A percentile compares a stretch with the other conserved stretches of the same genome.
Evolutionary conservation across 176 grass and related monocot species (phyloP).

Genomic region (Hordeum marinum): DNA sequence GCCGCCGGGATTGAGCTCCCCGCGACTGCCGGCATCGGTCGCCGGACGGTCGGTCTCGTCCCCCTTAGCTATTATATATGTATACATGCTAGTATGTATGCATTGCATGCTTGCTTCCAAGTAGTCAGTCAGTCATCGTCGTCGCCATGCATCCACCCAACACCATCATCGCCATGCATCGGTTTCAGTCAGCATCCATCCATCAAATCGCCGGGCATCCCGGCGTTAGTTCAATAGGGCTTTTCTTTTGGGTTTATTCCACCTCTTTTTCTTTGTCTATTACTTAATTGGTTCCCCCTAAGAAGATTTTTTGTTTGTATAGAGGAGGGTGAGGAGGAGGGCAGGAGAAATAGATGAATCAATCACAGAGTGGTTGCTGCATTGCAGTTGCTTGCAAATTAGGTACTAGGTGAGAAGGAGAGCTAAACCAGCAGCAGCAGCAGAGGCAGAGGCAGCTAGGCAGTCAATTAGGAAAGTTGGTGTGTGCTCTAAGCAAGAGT

Average conservation of each 20-base stretch:
- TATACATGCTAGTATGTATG: slow-evolving; percentile 74
- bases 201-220: slow-evolving; percentile 22
- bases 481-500: slow-evolving; percentile 30
- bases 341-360: slow-evolving; percentile 67
- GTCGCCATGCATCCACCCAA: slow-evolving; percentile 15
- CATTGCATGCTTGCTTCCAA: slow-evolving; percentile 57
- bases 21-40: not conserved
- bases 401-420: slow-evolving; percentile 55
- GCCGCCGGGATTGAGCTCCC: slow-evolving; percentile 56
- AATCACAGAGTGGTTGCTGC: slow-evolving; percentile 54
- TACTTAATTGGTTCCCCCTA: slow-evolving; percentile 79
- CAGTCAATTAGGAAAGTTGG: slow-evolving; percentile 43
- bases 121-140: slow-evolving; percentile 36
- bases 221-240: slow-evolving; percentile 41
- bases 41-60: slow-evolving; percentile 28
- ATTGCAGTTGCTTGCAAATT: slow-evolving; percentile 64
- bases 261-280: slow-evolving; percentile 55
- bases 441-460: slow-evolving; percentile 56
- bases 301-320: slow-evolving; percentile 80
- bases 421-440: slow-evolving; percentile 56
- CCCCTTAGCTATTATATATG: slow-evolving; percentile 58
- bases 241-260: slow-evolving; percentile 44
- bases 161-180: slow-evolving; percentile 32
- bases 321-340: slow-evolving; percentile 55
- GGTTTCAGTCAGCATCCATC: slow-evolving; percentile 46